Evolutionary conservation across 441 rosid species (phyloP).

Genomic region (Erysimum cheiri): DNA sequence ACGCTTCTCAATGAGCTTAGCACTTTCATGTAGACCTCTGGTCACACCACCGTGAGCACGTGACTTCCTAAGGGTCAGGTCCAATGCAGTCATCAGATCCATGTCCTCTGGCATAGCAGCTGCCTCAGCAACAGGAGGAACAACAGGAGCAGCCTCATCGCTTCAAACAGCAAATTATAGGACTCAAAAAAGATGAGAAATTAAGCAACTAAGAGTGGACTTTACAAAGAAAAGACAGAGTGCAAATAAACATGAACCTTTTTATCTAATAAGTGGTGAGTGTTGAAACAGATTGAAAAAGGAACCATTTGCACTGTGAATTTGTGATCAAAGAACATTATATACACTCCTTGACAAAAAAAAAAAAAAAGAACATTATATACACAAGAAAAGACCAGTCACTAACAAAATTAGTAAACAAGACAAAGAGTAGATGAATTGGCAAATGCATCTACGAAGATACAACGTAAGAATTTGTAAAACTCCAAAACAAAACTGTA

Average conservation of each 20-base stretch:
- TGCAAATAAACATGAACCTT: not conserved
- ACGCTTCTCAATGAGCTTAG: conserved; percentile 86
- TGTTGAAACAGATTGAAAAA: not conserved
- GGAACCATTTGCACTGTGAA: too few species aligned
- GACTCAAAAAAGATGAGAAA: not conserved
- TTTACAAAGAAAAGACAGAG: not conserved
- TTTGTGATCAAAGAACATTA: not conserved
- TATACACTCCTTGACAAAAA: too few species aligned
- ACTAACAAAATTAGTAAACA: not conserved
- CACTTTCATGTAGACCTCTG: conserved; percentile 79
- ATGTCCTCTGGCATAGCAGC: conserved; percentile 61
- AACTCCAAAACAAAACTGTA: not conserved
- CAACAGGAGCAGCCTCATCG: conserved; percentile 63
- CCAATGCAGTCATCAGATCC: conserved; percentile 82
- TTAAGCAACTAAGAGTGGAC: not conserved
- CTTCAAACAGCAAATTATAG: conserved; percentile 38
- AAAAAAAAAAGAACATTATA: conserved; percentile 4
- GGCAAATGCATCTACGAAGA: not conserved
- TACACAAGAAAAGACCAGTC: not conserved
- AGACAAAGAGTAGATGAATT: not conserved
- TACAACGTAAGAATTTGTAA: not conserved
- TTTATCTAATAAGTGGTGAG: not conserved
- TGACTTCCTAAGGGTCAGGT: conserved; percentile 73
- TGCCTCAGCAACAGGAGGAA: conserved; percentile 60
- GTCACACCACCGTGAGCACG: conserved; percentile 78